phyloP scores from a whole-genome alignment of 2,329 filamentous ascomycete genomes.

The Colletotrichum sp. region DNA sequence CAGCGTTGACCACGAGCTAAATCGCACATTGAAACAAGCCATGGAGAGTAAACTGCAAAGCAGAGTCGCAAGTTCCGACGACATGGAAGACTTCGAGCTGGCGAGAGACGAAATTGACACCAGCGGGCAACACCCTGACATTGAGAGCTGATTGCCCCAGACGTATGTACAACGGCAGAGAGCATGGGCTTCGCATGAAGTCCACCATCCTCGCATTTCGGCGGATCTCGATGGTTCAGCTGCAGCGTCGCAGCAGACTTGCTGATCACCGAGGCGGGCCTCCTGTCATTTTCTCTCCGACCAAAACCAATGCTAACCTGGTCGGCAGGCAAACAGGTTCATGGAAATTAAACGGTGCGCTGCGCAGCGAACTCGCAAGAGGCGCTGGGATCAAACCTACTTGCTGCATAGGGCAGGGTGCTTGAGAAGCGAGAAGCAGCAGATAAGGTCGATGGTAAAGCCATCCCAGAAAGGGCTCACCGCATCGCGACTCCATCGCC shows the following conservation, averaged over 20 bases:
- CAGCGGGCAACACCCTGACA: neutral
- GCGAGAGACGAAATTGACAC: neutral
- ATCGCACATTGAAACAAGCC: neutral
- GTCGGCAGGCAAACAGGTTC: neutral
- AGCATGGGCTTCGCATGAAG: neutral
- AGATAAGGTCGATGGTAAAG: neutral
- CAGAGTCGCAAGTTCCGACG: neutral
- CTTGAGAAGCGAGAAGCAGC: neutral
- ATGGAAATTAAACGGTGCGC: neutral
- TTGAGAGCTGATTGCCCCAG: neutral
- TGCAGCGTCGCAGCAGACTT: slow-evolving; percentile 8
- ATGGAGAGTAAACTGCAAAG: neutral
- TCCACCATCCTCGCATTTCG: neutral
- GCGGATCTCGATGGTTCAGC: neutral
- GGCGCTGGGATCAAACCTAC: neutral
- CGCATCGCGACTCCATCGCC: slow-evolving; percentile 18
- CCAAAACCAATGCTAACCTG: neutral
- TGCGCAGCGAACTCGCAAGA: neutral
- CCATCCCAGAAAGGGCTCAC: slow-evolving; percentile 2
- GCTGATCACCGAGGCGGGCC: slow-evolving; percentile 1
- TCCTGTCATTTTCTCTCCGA: slow-evolving; percentile 3
- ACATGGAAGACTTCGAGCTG: neutral
- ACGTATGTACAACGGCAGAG: neutral
- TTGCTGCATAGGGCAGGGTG: neutral
- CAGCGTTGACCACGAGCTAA: neutral